Conservation (phyloP, 257 asterid genomes). For the Orobanche coerulescens region DNA sequence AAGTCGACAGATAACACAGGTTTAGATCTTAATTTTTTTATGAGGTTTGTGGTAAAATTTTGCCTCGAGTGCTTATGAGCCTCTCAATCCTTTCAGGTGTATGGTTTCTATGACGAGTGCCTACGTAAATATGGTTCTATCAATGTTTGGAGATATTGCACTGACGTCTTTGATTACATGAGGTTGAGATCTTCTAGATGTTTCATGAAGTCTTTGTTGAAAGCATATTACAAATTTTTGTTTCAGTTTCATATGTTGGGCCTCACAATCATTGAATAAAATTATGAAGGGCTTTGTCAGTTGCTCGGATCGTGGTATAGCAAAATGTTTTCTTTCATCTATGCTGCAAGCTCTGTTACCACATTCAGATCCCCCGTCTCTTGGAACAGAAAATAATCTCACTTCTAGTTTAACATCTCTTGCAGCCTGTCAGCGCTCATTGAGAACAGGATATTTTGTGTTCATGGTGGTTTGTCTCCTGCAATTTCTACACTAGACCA, state of each 20-base stretch:
- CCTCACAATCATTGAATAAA: not conserved
- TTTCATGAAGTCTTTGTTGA: constrained; percentile 11
- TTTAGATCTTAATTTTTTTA: constrained; percentile 24
- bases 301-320: constrained; percentile 1
- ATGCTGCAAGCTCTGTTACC: not conserved
- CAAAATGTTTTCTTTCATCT: not conserved
- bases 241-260: constrained; percentile 12
- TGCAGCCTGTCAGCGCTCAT: constrained; percentile 92
- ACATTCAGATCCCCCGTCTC: not conserved
- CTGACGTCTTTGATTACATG: constrained; percentile 85
- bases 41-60: constrained; percentile 14
- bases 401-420: constrained; percentile 14
- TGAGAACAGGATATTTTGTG: constrained; percentile 85
- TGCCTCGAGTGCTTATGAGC: not conserved
- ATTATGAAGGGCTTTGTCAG: constrained; percentile 4
- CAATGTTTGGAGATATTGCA: constrained; percentile 99
- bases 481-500: constrained; percentile 83
- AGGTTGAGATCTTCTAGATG: constrained; percentile 46
- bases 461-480: constrained; percentile 98
- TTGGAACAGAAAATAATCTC: not conserved
- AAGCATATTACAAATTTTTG: not conserved
- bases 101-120: constrained; percentile 99
- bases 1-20: constrained; percentile 99
- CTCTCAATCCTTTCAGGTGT: constrained; percentile 51
- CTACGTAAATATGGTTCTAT: constrained; percentile 86